Percentiles rank a stretch among this genome's conserved stretches.
Conservation (phyloP, 345 rosid species). For the Pugionium cornutum region DNA sequence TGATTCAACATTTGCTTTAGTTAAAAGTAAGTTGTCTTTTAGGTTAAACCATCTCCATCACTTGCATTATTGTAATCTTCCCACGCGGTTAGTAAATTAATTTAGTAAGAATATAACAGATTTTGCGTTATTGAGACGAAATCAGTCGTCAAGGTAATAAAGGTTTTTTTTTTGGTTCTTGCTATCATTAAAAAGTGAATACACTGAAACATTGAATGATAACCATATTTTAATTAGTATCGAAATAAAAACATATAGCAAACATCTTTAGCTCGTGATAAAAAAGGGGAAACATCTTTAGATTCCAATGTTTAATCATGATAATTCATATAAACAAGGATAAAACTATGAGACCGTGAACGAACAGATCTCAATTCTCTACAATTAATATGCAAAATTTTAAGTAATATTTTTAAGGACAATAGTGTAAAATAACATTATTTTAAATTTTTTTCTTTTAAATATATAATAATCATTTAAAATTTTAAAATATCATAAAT, state of each 20-base stretch:
- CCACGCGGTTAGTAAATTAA: conserved; percentile 28
- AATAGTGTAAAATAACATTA: too few relatives aligned
- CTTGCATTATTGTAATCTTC: conserved; percentile 27
- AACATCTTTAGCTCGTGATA: neutral
- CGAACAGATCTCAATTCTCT: neutral
- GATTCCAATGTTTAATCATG: neutral
- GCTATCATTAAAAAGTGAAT: neutral
- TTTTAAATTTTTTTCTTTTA: too few relatives aligned
- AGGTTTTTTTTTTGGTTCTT: neutral
- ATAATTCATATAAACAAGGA: conserved; percentile 6
- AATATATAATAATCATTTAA: too few relatives aligned
- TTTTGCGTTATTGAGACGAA: conserved; percentile 21
- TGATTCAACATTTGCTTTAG: conserved; percentile 28
- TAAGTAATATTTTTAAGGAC: neutral
- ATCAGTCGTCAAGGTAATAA: conserved; percentile 13
- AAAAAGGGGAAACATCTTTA: neutral
- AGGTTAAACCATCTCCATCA: conserved; percentile 35
- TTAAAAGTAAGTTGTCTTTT: conserved; percentile 28
- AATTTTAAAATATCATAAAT: too few relatives aligned
- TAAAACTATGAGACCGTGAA: conserved; percentile 7
- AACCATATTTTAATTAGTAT: neutral
- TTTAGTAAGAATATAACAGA: neutral
- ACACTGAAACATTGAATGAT: conserved; percentile 6
- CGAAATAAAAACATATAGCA: neutral
- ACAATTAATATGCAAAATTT: neutral